These are phyloP conservation scores for Stagonosporopsis cucurbitacearum DNA, from an alignment of 2,329 filamentous ascomycete species.

Conservation along the genomic window DNA sequence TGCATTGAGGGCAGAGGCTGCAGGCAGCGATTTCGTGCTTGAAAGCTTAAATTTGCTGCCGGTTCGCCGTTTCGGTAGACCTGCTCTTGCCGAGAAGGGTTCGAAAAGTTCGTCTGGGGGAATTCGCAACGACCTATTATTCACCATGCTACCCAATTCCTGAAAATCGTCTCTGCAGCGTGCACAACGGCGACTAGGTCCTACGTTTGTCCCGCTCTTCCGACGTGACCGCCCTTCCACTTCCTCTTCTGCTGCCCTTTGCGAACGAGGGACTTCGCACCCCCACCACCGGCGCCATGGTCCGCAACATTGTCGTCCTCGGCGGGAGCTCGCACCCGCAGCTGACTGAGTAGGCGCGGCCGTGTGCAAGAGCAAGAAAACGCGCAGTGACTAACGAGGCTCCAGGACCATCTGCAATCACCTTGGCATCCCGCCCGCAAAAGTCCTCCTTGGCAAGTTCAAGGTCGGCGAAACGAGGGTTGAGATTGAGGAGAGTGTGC, in stretches of 20 bases:
- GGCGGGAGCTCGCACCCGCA: slow-evolving; percentile 91
- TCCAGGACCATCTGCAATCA: slow-evolving; percentile 76
- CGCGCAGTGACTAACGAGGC: slow-evolving; percentile 12
- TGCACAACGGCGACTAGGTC: slow-evolving; percentile 30
- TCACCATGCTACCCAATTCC: slow-evolving; percentile 46
- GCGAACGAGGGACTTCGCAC: slow-evolving; percentile 7
- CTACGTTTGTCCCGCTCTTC: slow-evolving; percentile 14
- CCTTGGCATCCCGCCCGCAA: slow-evolving; percentile 83
- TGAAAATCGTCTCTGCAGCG: slow-evolving; percentile 36
- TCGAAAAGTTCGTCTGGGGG: slow-evolving; percentile 37
- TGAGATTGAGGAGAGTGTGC: slow-evolving; percentile 94
- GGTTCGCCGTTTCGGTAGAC: slow-evolving; percentile 27
- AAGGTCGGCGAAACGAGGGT: slow-evolving; percentile 93
- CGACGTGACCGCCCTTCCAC: slow-evolving; percentile 12
- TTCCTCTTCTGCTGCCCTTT: slow-evolving; percentile 15
- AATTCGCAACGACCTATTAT: slow-evolving; percentile 27
- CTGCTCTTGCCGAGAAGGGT: slow-evolving; percentile 19
- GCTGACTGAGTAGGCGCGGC: slow-evolving; percentile 67
- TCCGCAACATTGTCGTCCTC: slow-evolving; percentile 92
- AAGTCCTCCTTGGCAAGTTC: slow-evolving; percentile 88
- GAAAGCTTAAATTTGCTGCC: slow-evolving; percentile 29
- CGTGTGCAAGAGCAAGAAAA: too few relatives aligned
- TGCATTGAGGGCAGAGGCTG: slow-evolving; percentile 10
- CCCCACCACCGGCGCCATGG: slow-evolving; percentile 64
- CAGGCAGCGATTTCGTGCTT: slow-evolving; percentile 27